Evolutionary conservation across 495 filamentous ascomycete species (phyloP), one percentile per base, ranked within the genome.

Genomic region (Beverwykella pulmonaria): DNA sequence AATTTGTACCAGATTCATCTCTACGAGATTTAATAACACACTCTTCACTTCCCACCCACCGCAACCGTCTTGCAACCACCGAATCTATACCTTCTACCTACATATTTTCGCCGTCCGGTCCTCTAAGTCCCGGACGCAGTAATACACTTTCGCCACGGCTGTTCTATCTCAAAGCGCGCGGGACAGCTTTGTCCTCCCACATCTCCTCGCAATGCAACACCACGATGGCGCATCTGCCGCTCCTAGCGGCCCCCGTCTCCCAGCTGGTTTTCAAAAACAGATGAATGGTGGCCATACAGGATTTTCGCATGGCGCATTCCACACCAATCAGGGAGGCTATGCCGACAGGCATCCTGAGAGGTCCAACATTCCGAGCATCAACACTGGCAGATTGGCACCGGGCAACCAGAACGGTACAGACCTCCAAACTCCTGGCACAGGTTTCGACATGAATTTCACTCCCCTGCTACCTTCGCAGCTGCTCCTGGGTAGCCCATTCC

Each of bases 401-500:
- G 79, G 77, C 77, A 79, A 78, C 59, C 84, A 85, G 59, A 85
- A 80, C 71, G 79, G 78, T 47, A 85, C 83, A 71, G 93, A 93
- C 53, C 87, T 97, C 86, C 84, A 90, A 58, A 91, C 88, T 12
- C 92, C 94, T 22, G 92, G 91, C 57, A 92, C 91, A 41, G 92
- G 84, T 32, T 96, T 90, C 73, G 93, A 98, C 74, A 97, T 98
- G 95, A 93, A 97, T 78, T 97, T 97, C 78, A 97, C 94, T 47
- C 93, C 95, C 52, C 83, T 98, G 64, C 84, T 98, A 10, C 94
- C 94, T 15, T 97, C 94, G 8, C 91, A 96, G 77, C 84, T 98
- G 69, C 86, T 98, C 25, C 87, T 98, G 25, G 94, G 94, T 34
- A 97, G 92, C 77, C 94, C 94, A 15, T 98, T 98, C 75, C 93